A percentile compares a stretch with the other conserved stretches of the same genome.
phyloP scores from a whole-genome alignment of 495 filamentous ascomycete genomes.

The Talaromyces proteolyticus region DNA sequence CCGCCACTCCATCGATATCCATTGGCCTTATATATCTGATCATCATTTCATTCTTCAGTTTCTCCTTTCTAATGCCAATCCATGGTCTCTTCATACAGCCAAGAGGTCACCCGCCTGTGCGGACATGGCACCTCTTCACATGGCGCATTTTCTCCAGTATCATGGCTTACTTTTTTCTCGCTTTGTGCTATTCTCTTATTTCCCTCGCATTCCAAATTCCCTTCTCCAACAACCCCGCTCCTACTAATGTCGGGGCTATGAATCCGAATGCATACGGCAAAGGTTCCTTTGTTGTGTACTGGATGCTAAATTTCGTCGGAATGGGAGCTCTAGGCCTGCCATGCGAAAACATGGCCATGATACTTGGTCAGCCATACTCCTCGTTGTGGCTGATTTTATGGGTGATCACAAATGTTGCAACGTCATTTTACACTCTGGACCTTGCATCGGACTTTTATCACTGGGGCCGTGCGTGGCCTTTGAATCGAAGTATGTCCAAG shows the following conservation, averaged over 20 bases:
- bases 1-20: conserved; percentile 52
- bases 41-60: conserved; percentile 69
- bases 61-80: conserved; percentile 63
- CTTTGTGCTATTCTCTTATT: conserved; percentile 60
- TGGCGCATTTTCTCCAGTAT: conserved; percentile 59
- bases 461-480: conserved; percentile 71
- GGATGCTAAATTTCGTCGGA: conserved; percentile 69
- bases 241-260: conserved; percentile 32
- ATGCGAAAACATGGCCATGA: conserved; percentile 69
- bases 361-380: conserved; percentile 61
- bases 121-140: conserved; percentile 52
- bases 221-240: conserved; percentile 41
- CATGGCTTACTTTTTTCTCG: conserved; percentile 59
- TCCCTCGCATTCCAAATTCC: conserved; percentile 62
- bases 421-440: conserved; percentile 57
- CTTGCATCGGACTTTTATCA: conserved; percentile 54
- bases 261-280: conserved; percentile 53
- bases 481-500: conserved; percentile 48
- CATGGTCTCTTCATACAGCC: conserved; percentile 51
- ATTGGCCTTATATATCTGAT: conserved; percentile 70
- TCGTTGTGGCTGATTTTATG: conserved; percentile 70
- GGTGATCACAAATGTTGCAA: conserved; percentile 67
- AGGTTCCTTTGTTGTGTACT: conserved; percentile 62
- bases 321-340: conserved; percentile 65
- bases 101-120: conserved; percentile 51